Percentiles rank a stretch among this genome's conserved stretches.
Conservation (phyloP, 805 yeast species). For the Cephaloascus fragrans region DNA sequence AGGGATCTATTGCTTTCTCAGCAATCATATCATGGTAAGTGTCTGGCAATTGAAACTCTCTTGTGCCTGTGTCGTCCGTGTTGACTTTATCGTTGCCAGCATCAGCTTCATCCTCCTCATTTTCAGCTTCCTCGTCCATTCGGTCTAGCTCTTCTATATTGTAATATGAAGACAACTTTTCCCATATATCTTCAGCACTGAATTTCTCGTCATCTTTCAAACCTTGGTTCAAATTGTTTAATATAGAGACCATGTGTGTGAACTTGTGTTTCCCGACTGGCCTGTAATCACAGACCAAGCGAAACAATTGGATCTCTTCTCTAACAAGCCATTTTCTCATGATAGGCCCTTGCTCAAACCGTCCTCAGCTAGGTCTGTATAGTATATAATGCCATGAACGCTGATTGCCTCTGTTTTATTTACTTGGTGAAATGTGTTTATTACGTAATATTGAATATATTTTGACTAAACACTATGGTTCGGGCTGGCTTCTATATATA, state of each 20-base stretch:
- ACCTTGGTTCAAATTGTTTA: neutral
- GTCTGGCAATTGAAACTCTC: constrained; percentile 30
- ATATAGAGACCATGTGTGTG: constrained; percentile 24
- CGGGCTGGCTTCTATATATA: too few species aligned
- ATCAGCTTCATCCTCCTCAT: constrained; percentile 6
- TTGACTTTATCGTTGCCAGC: too few species aligned
- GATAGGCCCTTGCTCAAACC: too few species aligned
- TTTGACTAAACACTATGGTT: too few species aligned
- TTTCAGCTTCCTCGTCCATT: constrained; percentile 27
- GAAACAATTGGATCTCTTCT: constrained; percentile 53
- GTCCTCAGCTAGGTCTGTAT: too few species aligned
- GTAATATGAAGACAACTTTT: constrained; percentile 41
- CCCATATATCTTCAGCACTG: constrained; percentile 46
- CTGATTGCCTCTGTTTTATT: too few species aligned
- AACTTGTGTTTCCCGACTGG: constrained; percentile 53
- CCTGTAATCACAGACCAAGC: constrained; percentile 52
- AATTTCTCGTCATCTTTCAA: constrained; percentile 11
- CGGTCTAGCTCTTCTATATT: constrained; percentile 50
- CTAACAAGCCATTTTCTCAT: constrained; percentile 41
- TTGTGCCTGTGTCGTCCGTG: constrained; percentile 2
- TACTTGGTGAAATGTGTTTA: too few species aligned
- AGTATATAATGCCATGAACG: too few species aligned
- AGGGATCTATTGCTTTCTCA: constrained; percentile 19
- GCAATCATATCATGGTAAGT: constrained; percentile 32
- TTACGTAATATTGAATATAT: too few species aligned